A percentile compares a stretch with the other conserved stretches of the same genome.
phyloP scores from a whole-genome alignment of 2,329 filamentous ascomycete species.

The Xylaria sp. region DNA sequence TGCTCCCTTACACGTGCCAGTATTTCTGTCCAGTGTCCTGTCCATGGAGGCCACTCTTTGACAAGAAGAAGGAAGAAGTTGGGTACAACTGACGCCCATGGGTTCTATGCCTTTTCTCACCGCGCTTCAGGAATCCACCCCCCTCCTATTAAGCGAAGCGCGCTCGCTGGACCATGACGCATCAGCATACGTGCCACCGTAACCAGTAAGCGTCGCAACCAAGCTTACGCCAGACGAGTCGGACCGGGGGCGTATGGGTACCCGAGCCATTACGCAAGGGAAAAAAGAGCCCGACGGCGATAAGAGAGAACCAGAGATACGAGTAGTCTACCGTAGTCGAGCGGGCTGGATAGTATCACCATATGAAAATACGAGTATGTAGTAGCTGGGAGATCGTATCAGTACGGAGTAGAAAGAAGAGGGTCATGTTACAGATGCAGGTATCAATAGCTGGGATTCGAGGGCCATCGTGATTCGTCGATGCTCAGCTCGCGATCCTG shows the following conservation, averaged over 20 bases:
- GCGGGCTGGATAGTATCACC: too few species aligned
- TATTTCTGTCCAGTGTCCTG: not conserved
- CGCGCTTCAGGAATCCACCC: not conserved
- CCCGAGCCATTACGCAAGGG: not conserved
- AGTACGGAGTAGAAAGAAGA: too few species aligned
- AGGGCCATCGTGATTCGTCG: not conserved
- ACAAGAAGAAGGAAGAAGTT: not conserved
- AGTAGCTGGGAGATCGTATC: too few species aligned
- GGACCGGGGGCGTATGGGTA: not conserved
- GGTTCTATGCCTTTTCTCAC: not conserved
- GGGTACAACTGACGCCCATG: not conserved
- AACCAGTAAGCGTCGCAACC: slow-evolving; percentile 4
- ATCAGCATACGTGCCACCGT: not conserved
- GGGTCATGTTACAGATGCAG: too few species aligned
- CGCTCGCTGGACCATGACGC: slow-evolving; percentile 8
- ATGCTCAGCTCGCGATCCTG: not conserved
- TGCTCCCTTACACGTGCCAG: slow-evolving; percentile 5
- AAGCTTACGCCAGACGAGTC: not conserved
- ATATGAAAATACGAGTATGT: not conserved
- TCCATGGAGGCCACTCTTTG: not conserved
- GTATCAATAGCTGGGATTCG: not conserved
- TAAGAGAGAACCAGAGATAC: not conserved
- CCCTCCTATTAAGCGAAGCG: slow-evolving; percentile 1
- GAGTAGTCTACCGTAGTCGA: too few species aligned
- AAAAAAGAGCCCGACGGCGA: not conserved